A percentile compares a stretch with the other conserved stretches of the same genome.
Evolutionary conservation across 202 grass and related monocot species (phyloP).

Genomic region (Dendrocalamus latiflorus): DNA sequence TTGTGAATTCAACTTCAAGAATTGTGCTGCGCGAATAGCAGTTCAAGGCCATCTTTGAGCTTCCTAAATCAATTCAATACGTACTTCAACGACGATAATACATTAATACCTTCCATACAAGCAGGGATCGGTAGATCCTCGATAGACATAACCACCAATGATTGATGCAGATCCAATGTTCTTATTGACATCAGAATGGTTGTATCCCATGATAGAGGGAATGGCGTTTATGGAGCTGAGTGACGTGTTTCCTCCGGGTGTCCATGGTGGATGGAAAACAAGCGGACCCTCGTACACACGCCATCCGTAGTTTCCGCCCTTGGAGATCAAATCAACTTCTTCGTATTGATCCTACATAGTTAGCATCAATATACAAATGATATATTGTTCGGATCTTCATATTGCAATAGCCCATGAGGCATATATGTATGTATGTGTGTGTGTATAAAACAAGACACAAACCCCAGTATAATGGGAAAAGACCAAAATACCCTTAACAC

Average conservation of each 20-base stretch:
- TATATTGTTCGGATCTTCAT: too few relatives aligned
- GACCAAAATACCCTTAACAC: too few relatives aligned
- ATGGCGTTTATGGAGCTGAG: constrained; percentile 58
- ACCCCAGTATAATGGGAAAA: too few relatives aligned
- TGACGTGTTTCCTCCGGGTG: constrained; percentile 47
- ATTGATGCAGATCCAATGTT: constrained; percentile 60
- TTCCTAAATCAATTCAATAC: neutral
- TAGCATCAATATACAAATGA: constrained; percentile 16
- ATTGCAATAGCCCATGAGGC: too few relatives aligned
- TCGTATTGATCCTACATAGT: constrained; percentile 55
- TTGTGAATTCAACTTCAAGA: neutral
- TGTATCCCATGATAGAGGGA: constrained; percentile 68
- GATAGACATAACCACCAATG: too few relatives aligned
- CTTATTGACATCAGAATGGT: constrained; percentile 57
- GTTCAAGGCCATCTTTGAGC: neutral
- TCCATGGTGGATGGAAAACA: constrained; percentile 14
- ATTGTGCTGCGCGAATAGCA: neutral
- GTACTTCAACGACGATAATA: neutral
- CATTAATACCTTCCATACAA: constrained; percentile 40
- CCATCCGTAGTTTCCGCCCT: constrained; percentile 60
- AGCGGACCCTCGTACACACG: constrained; percentile 44
- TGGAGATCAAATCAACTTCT: constrained; percentile 48
- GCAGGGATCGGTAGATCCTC: constrained; percentile 42
- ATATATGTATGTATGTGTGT: too few relatives aligned
- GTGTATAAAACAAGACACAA: too few relatives aligned